Conservation (phyloP, 441 rosid species). For the California macrophylla region DNA sequence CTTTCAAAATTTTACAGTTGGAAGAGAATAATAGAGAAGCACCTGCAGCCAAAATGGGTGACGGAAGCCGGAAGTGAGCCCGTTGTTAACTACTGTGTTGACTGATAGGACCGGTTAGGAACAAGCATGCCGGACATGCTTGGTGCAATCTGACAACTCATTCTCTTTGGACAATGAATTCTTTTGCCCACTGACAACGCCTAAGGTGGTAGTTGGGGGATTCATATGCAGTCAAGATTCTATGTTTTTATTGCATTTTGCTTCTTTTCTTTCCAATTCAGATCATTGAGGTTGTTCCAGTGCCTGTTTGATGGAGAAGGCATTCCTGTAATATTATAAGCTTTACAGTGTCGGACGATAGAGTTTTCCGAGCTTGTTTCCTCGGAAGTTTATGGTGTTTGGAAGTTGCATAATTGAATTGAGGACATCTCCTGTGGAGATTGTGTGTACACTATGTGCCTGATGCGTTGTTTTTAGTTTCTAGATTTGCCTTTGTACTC, state of each 20-base stretch:
- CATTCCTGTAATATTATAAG: not conserved
- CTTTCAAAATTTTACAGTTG: not conserved
- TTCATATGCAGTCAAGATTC: not conserved
- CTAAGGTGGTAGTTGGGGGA: not conserved
- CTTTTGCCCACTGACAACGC: not conserved
- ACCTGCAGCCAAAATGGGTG: not conserved
- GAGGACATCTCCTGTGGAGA: not conserved
- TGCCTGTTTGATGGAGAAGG: not conserved
- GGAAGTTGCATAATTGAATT: not conserved
- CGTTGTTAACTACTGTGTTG: not conserved
- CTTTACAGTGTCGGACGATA: not conserved
- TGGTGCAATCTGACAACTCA: not conserved
- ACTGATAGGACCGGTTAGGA: not conserved
- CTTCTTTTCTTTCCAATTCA: not conserved
- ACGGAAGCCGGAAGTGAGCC: not conserved
- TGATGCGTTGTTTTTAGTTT: not conserved
- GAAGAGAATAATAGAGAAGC: conserved; percentile 1
- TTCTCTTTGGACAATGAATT: not conserved
- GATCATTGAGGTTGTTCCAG: not conserved
- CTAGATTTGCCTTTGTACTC: not conserved
- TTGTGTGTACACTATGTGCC: not conserved
- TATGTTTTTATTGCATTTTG: not conserved
- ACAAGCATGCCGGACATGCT: not conserved
- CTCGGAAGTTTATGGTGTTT: too few relatives aligned
- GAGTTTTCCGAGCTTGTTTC: not conserved